Base-by-base conservation (phyloP, 495 filamentous ascomycete species). In the Tuber indicum region DNA sequence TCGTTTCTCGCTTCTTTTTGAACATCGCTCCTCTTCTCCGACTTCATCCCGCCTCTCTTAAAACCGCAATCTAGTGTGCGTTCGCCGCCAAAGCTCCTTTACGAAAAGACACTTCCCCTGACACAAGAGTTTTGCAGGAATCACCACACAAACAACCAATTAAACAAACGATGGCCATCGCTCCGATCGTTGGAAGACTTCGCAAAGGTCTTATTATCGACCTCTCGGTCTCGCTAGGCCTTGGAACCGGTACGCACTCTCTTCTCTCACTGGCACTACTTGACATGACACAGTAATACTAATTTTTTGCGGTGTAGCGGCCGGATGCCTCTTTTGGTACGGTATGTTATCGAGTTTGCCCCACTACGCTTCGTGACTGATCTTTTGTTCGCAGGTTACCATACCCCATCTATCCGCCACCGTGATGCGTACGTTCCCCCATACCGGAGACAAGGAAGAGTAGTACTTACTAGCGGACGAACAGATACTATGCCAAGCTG, bases 321-420 rank as follows among this genome's bases (percentile, higher is more conserved):
- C 89, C 84, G 92, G 91, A 82, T 94, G 92, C 86, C 87, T 89
- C 84, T 94, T 87, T 86, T 94, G 92, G 92, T 94, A 93, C 86
- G 91, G 78, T 84, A 81, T 74, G 81, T 84, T 76, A 52, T 41
- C 72, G 46, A 71, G 75, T 58, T 73, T 52, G 71, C 74, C 73
- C 72, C 43, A 43, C 75, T 66, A 45, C 43, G 52, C 32, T 44
- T 45, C 49, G 58, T 32, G 32, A 75, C 19, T 75, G 72, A 74
- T 36, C 26, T 41, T 39, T 6, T 17, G 45, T 39, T 75, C 41
- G 79, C 76, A 92, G 91, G 92, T 83, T 94, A 90, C 86, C 92
- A 95, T 87, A 88, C 94, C 72, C 92, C 92, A 78, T 87, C 88
- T 72, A 90, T 92, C 83, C 91, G 91, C 83, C 87, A 86, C 84